Evolutionary conservation across 371 early-diverging fungal species (phyloP).

Genomic region (Coemansia sp.): DNA sequence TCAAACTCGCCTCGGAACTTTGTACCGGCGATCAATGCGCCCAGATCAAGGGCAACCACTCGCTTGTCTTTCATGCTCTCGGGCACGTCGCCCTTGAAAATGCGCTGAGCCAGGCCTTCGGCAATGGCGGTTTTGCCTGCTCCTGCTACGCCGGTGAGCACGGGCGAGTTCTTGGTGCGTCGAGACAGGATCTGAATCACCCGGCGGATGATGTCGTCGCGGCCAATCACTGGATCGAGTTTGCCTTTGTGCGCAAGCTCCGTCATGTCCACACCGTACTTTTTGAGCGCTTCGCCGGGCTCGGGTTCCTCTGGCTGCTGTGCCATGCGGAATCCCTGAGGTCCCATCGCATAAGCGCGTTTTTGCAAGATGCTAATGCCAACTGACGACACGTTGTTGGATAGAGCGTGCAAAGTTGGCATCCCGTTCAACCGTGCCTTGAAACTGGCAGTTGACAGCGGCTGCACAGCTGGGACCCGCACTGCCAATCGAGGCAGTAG

Average conservation of each 20-base stretch:
- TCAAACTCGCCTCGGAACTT: slow-evolving; percentile 99
- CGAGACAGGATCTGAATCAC: slow-evolving; percentile 77
- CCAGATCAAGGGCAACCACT: slow-evolving; percentile 95
- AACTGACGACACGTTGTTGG: neutral
- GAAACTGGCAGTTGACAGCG: neutral
- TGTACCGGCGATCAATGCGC: slow-evolving; percentile 88
- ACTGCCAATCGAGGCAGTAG: slow-evolving; percentile 1
- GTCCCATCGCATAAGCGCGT: slow-evolving; percentile 48
- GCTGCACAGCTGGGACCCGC: neutral
- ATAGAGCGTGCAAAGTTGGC: neutral
- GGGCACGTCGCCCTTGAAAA: slow-evolving; percentile 94
- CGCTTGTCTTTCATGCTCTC: slow-evolving; percentile 75
- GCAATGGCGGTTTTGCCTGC: slow-evolving; percentile 96
- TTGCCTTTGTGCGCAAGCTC: slow-evolving; percentile 67
- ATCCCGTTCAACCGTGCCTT: neutral
- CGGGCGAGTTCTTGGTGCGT: slow-evolving; percentile 90
- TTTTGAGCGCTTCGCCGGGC: slow-evolving; percentile 71
- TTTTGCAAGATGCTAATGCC: neutral
- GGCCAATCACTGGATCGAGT: slow-evolving; percentile 79
- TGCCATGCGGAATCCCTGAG: slow-evolving; percentile 53
- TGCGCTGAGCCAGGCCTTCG: slow-evolving; percentile 96
- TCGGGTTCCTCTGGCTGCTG: slow-evolving; percentile 37
- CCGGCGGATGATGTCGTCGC: slow-evolving; percentile 76
- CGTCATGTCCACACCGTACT: slow-evolving; percentile 89
- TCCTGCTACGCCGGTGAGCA: slow-evolving; percentile 91